These are phyloP conservation scores for Daedalea quercina DNA, from an alignment of 768 basidiomycete species.

Conservation along the genomic window DNA sequence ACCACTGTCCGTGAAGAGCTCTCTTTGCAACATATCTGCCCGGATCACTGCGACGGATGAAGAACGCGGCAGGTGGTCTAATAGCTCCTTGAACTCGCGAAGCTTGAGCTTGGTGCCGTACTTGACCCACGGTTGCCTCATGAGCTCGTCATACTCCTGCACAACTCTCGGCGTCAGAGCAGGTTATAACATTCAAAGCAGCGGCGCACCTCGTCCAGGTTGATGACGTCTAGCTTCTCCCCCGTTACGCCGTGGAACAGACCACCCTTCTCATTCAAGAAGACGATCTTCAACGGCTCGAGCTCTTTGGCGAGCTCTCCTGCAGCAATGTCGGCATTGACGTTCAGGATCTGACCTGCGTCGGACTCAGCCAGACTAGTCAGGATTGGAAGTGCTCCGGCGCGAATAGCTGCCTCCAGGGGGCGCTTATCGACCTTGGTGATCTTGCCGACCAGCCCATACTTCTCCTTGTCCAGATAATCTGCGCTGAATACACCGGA, in stretches of 20 bases:
- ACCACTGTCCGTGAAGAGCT: conserved; percentile 97
- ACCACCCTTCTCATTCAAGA: conserved; percentile 97
- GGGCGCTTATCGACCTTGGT: conserved; percentile 94
- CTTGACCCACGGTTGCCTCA: conserved; percentile 99
- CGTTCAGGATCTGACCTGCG: conserved; percentile 98
- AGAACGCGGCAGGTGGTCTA: conserved; percentile 95
- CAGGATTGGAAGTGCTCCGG: conserved; percentile 92
- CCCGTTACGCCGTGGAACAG: conserved; percentile 96
- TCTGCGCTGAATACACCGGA: conserved; percentile 97
- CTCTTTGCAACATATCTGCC: conserved; percentile 87
- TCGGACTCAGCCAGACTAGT: conserved; percentile 91
- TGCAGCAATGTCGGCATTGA: conserved; percentile 97
- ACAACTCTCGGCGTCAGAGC: neutral
- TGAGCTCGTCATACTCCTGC: conserved; percentile 90
- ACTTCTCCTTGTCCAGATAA: conserved; percentile 92
- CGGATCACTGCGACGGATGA: conserved; percentile 99
- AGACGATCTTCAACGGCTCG: conserved; percentile 98
- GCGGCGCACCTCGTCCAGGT: conserved; percentile 80
- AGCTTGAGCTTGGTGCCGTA: conserved; percentile 98
- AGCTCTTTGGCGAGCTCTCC: conserved; percentile 97
- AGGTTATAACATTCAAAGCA: neutral
- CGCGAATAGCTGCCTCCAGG: conserved; percentile 92
- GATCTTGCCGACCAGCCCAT: conserved; percentile 93
- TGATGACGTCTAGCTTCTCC: conserved; percentile 93
- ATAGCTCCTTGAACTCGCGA: conserved; percentile 97